Evolutionary conservation across 164 flowering plant species (phyloP).

Genomic region (Warburgia ugandensis): DNA sequence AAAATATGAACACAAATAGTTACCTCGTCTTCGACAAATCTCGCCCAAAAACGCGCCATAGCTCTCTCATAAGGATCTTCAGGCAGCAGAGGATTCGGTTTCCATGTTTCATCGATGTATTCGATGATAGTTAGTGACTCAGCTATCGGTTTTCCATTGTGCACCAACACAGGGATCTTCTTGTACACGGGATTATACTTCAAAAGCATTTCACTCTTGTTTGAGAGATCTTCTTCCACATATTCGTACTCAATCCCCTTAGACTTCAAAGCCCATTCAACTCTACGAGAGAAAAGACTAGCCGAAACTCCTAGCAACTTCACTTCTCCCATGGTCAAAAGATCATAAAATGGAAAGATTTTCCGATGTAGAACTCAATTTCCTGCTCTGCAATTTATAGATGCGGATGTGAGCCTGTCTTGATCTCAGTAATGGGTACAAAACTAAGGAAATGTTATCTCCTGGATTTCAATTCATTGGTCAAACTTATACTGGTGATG

Average conservation of each 20-base stretch:
- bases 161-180: slow-evolving; percentile 8
- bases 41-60: slow-evolving; percentile 20
- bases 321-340: slow-evolving; percentile 2
- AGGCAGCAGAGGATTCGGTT: no score
- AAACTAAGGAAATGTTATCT: no score
- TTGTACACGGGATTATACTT: slow-evolving; percentile 3
- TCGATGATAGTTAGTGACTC: slow-evolving; percentile 24
- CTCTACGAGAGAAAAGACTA: not conserved
- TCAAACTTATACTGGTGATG: no score
- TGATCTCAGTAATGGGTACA: no score
- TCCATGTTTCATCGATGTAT: no score
- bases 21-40: slow-evolving; percentile 5
- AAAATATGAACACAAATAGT: no score
- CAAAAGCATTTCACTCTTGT: no score
- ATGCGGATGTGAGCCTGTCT: no score
- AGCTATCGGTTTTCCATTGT: slow-evolving; percentile 14
- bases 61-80: slow-evolving; percentile 14
- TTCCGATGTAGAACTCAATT: no score
- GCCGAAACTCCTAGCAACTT: not conserved
- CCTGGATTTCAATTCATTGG: no score
- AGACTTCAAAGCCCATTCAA: slow-evolving; percentile 1
- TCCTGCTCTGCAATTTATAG: no score
- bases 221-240: slow-evolving; percentile 1
- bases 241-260: slow-evolving; percentile 8
- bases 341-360: no score